Evolutionary conservation across 2,329 filamentous ascomycete species (phyloP).

Genomic region (Pseudopithomyces maydicus): DNA sequence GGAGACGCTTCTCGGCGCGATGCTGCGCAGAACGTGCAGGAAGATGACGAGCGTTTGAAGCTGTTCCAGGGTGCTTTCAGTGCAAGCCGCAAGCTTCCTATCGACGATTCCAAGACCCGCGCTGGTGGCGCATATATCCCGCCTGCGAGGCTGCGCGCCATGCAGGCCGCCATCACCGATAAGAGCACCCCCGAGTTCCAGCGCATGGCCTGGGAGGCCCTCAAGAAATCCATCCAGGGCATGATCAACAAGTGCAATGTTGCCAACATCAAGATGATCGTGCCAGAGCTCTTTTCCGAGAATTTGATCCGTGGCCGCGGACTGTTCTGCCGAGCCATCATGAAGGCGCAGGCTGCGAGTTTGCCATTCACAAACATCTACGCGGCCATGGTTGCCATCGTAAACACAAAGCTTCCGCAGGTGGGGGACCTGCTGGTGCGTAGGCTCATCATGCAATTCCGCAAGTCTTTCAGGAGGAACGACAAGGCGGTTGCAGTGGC

Average conservation of each 20-base stretch:
- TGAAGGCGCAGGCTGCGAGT: constrained; percentile 97
- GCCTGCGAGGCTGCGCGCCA: constrained; percentile 83
- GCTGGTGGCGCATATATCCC: constrained; percentile 97
- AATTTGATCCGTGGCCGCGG: constrained; percentile 91
- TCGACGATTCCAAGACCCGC: constrained; percentile 84
- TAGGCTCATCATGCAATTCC: constrained; percentile 86
- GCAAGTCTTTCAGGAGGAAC: constrained; percentile 93
- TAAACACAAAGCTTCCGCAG: constrained; percentile 95
- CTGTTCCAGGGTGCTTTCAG: constrained; percentile 45
- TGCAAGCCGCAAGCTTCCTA: constrained; percentile 79
- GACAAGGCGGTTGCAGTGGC: constrained; percentile 96
- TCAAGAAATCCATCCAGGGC: constrained; percentile 99
- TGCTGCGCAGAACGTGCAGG: constrained; percentile 23
- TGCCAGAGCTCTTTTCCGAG: constrained; percentile 93
- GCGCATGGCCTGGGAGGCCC: constrained; percentile 97
- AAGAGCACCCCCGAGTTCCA: constrained; percentile 97
- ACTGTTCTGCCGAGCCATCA: constrained; percentile 92
- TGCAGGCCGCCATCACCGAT: constrained; percentile 97
- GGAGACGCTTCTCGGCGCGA: constrained; percentile 18
- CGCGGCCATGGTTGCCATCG: constrained; percentile 91
- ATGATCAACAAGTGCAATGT: constrained; percentile 99
- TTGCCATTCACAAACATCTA: constrained; percentile 96
- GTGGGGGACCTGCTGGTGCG: constrained; percentile 90
- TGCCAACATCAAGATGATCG: constrained; percentile 96
- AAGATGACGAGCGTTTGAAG: constrained; percentile 42